phyloP scores from a whole-genome alignment of 306 rosid genomes.

The Cucurbita ficifolia region DNA sequence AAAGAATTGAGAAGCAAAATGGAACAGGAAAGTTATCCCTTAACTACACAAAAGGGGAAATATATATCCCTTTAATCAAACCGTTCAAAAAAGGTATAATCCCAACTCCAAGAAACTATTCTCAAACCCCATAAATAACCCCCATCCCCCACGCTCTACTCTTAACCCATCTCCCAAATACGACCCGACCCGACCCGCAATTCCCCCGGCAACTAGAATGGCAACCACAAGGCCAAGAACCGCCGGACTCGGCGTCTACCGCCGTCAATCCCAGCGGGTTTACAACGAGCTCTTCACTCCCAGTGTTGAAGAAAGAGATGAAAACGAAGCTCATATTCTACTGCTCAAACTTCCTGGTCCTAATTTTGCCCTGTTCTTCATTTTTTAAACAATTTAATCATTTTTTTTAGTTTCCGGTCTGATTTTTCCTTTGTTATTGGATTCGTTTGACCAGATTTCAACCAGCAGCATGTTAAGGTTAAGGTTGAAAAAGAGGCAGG shows the following conservation, averaged over 20 bases:
- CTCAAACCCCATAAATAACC: not conserved
- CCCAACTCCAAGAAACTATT: not conserved
- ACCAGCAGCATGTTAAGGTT: not conserved
- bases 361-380: not conserved
- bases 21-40: not conserved
- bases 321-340: not conserved
- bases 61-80: not conserved
- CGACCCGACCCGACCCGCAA: not conserved
- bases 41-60: not conserved
- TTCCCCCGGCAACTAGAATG: not conserved
- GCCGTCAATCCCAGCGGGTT: not conserved
- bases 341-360: not conserved
- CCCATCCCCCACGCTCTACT: not conserved
- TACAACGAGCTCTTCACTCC: not conserved
- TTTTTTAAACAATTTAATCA: not conserved
- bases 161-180: not conserved
- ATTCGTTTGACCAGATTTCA: not conserved
- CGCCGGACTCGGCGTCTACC: not conserved
- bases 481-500: not conserved
- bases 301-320: not conserved
- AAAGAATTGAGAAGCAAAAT: not conserved
- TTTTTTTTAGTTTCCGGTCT: no score
- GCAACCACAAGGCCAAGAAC: not conserved
- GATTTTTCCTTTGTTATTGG: not conserved
- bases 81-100: constrained; percentile 3